These are phyloP conservation scores for Salvia hispanica DNA, from an alignment of 257 asterid genomes.

Conservation along the genomic window DNA sequence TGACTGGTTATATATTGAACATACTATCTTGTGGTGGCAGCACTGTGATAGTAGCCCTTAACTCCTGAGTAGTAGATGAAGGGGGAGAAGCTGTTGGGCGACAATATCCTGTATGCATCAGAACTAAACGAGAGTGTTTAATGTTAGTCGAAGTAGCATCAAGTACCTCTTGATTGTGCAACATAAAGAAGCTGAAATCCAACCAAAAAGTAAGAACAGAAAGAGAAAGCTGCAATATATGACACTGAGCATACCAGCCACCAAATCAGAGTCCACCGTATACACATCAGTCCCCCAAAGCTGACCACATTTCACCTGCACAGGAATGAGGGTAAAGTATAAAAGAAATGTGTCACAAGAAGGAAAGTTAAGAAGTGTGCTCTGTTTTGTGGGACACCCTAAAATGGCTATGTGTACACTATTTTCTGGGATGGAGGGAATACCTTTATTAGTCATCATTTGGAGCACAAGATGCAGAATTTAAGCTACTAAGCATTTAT, in stretches of 20 bases:
- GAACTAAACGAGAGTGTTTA: conserved; percentile 59
- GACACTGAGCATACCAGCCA: conserved; percentile 67
- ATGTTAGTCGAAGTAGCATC: conserved; percentile 38
- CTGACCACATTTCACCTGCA: conserved; percentile 96
- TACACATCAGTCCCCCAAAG: conserved; percentile 98
- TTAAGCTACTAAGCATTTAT: conserved; percentile 1
- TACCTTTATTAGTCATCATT: conserved; percentile 14
- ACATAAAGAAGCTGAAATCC: not conserved
- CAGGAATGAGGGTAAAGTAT: not conserved
- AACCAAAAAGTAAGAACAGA: not conserved
- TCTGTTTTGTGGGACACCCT: too few relatives aligned
- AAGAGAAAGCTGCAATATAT: conserved; percentile 15
- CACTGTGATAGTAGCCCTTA: conserved; percentile 85
- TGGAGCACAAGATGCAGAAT: conserved; percentile 17
- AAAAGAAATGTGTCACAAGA: too few relatives aligned
- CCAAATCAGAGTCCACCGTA: conserved; percentile 97
- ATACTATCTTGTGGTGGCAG: conserved; percentile 92
- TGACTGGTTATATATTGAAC: conserved; percentile 36
- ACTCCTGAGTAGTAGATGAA: conserved; percentile 80
- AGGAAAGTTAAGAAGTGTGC: too few relatives aligned
- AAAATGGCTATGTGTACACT: too few relatives aligned
- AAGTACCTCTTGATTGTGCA: not conserved
- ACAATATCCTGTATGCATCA: conserved; percentile 96
- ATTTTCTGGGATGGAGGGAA: too few relatives aligned
- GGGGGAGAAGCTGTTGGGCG: conserved; percentile 96